Conservation (phyloP, 108 stramenopile species). For the Stephanodiscus triporus region DNA sequence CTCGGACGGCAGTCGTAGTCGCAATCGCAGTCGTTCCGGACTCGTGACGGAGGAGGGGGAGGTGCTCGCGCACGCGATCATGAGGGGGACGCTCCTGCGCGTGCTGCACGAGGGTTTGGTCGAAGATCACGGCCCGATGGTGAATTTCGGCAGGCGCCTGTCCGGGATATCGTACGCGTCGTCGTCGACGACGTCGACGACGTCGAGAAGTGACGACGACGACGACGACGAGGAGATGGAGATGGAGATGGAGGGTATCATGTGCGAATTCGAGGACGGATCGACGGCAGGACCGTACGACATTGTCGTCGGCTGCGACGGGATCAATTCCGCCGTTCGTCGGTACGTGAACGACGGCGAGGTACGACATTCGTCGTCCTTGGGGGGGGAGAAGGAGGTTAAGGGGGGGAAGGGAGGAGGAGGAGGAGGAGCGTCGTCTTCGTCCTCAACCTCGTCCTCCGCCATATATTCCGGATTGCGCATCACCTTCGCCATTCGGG, state of each 20-base stretch:
- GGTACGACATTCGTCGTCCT: slow-evolving; percentile 21
- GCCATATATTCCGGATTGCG: slow-evolving; percentile 82
- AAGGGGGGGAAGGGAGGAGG: slow-evolving; percentile 11
- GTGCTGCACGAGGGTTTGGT: slow-evolving; percentile 58
- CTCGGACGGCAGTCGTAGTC: neutral
- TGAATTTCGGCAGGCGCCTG: slow-evolving; percentile 62
- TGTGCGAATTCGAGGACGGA: slow-evolving; percentile 68
- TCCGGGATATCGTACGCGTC: slow-evolving; percentile 36
- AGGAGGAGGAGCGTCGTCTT: too few species aligned
- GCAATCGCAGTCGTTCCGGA: neutral
- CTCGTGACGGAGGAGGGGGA: slow-evolving; percentile 38
- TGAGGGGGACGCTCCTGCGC: slow-evolving; percentile 74
- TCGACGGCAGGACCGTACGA: slow-evolving; percentile 68
- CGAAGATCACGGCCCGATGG: slow-evolving; percentile 18
- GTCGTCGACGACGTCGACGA: neutral
- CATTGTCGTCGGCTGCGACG: slow-evolving; percentile 85
- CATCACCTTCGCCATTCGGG: slow-evolving; percentile 75
- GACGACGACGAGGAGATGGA: too few species aligned
- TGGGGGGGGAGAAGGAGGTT: too few species aligned
- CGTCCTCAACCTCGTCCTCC: slow-evolving; percentile 23
- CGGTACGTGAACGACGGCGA: slow-evolving; percentile 60
- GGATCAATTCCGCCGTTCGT: slow-evolving; percentile 69
- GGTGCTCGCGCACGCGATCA: slow-evolving; percentile 65
- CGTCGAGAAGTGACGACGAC: neutral
- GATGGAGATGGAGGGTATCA: slow-evolving; percentile 36